phyloP scores from a whole-genome alignment of 371 early-diverging fungal species.

The Apophysomyces trapeziformis region DNA sequence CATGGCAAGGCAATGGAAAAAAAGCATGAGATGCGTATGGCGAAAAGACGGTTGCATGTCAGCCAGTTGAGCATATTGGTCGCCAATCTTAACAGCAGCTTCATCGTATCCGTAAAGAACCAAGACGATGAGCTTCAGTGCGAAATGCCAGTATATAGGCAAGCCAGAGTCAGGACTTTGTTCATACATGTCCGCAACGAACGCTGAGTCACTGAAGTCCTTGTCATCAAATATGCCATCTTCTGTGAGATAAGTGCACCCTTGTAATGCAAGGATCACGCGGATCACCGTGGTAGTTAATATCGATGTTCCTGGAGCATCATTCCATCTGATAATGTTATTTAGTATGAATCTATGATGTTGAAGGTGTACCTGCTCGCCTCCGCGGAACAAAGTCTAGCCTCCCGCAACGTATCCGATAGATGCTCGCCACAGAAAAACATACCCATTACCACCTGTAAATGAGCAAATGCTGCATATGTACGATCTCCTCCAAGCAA shows the following conservation, averaged over 20 bases:
- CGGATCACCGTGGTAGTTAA: constrained; percentile 39
- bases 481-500: constrained; percentile 47
- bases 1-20: constrained; percentile 45
- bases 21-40: constrained; percentile 45
- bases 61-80: constrained; percentile 29
- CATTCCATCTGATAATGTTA: constrained; percentile 20
- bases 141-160: constrained; percentile 38
- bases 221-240: constrained; percentile 44
- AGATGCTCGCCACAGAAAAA: constrained; percentile 39
- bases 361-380: constrained; percentile 13
- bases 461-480: constrained; percentile 46
- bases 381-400: constrained; percentile 41
- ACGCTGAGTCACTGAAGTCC: constrained; percentile 34
- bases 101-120: constrained; percentile 38
- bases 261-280: constrained; percentile 44
- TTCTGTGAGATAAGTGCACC: constrained; percentile 37
- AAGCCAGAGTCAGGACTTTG: constrained; percentile 22
- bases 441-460: constrained; percentile 39
- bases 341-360: not conserved
- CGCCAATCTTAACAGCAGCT: constrained; percentile 33
- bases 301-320: constrained; percentile 30
- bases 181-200: constrained; percentile 27
- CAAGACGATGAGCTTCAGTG: constrained; percentile 36
- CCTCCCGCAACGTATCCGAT: constrained; percentile 41
- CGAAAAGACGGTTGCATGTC: constrained; percentile 41